phyloP scores from a whole-genome alignment of 2,329 filamentous ascomycete species.

The Aspergillus sp. region DNA sequence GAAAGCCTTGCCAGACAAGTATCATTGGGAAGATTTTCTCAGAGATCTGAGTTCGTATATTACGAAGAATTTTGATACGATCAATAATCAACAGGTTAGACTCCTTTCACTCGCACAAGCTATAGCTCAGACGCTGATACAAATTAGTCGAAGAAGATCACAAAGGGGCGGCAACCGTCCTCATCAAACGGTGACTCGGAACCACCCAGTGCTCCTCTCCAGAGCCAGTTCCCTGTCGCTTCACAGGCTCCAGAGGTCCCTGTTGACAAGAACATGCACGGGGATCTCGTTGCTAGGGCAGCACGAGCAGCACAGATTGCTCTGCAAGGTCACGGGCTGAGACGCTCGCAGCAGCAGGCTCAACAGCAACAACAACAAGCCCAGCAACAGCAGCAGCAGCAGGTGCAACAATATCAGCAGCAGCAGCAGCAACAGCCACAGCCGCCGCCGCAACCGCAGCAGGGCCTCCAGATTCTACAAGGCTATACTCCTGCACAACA shows the following conservation, averaged over 20 bases:
- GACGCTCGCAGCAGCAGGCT: slow-evolving; percentile 41
- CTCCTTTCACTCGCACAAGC: background rate
- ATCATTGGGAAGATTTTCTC: slow-evolving; percentile 67
- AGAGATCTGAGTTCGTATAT: slow-evolving; percentile 63
- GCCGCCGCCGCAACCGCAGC: slow-evolving; percentile 34
- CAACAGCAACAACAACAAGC: slow-evolving; percentile 36
- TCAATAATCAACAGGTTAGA: slow-evolving; percentile 53
- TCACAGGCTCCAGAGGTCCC: slow-evolving; percentile 45
- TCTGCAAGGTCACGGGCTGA: slow-evolving; percentile 48
- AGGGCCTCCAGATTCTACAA: slow-evolving; percentile 38
- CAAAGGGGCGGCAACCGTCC: slow-evolving; percentile 43
- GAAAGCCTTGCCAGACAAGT: slow-evolving; percentile 60
- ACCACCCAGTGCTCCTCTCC: slow-evolving; percentile 42
- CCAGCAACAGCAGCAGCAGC: slow-evolving; percentile 33
- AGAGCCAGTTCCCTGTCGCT: slow-evolving; percentile 47
- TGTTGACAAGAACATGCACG: slow-evolving; percentile 46
- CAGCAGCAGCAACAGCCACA: slow-evolving; percentile 29
- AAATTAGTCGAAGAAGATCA: slow-evolving; percentile 42
- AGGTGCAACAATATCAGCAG: slow-evolving; percentile 24
- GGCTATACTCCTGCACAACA: slow-evolving; percentile 42
- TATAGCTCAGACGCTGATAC: slow-evolving; percentile 25
- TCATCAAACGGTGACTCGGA: slow-evolving; percentile 44
- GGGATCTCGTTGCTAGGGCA: slow-evolving; percentile 53
- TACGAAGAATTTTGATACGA: slow-evolving; percentile 60
- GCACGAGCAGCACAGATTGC: slow-evolving; percentile 54